Evolutionary conservation across 192 early-diverging fungal genomes (phyloP), one percentile per base, ranked within the genome.

Genomic region (Umbelopsis isabellina): DNA sequence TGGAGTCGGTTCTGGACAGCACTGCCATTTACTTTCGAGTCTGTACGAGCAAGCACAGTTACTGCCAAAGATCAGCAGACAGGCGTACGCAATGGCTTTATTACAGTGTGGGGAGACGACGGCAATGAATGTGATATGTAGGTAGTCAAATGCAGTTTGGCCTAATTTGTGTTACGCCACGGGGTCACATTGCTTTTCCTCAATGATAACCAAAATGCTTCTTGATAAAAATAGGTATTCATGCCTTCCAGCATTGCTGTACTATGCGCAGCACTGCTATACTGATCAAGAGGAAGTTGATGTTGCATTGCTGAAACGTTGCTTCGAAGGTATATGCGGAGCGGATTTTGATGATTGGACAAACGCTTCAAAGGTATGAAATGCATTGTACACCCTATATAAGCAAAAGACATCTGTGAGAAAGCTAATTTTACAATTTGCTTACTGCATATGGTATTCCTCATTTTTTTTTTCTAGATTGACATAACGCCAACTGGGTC

Each of bases 31-130:
- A 88, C 92, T 0, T 87, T 94, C 71, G 89, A 92, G 30, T 83
- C 92, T 0, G 88, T 89, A 21, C 84, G 88, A 44, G 94, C 94
- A 27, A 89, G 89, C 45, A 80, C 92, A 46, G 71, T 82, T 18
- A 91, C 92, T 18, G 84, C 89, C 21, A 95, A 91, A 71, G 73
- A 74, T 18, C 78, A 77, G 0, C 70, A 72, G 12, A 75, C 79
- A 44, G 82, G 86, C 15, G 90, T 94, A 23, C 68, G 79, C 23
- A 92, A 94, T 73, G 85, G 88, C 22, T 92, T 95, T 83, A 89
- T 93, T 49, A 95, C 93, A 1, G 86, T 90, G 16, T 95, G 93
- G 94, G 94, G 94, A 22, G 94, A 95, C 74, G 94, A 95, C 68
- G 94, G 93, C 46, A 94, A 95, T 78, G 94, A 95, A 79, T 95